Conservation (phyloP, 2,329 filamentous ascomycete species). For the Botryosphaeria dothidea region DNA sequence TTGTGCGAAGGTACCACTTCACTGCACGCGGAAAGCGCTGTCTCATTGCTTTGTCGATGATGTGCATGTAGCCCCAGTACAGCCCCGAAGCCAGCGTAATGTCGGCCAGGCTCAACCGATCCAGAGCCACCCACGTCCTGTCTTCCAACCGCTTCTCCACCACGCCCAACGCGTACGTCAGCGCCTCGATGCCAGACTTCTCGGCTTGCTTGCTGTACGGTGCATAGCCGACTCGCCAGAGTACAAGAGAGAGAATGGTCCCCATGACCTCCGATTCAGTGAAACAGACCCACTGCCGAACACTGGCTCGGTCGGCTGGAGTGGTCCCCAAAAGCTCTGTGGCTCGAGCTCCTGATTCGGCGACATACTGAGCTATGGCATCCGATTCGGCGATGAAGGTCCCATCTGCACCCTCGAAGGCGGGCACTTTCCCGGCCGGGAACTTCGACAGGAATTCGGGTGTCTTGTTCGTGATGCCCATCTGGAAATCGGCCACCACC, state of each 20-base stretch:
- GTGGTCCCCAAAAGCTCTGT: constrained; percentile 48
- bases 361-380: constrained; percentile 51
- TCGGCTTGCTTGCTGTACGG: constrained; percentile 25
- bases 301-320: constrained; percentile 41
- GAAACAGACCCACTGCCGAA: constrained; percentile 47
- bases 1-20: constrained; percentile 26
- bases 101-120: constrained; percentile 27
- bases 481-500: constrained; percentile 40
- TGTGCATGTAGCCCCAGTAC: constrained; percentile 23
- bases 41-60: constrained; percentile 24
- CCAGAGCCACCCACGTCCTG: constrained; percentile 21
- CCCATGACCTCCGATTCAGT: constrained; percentile 23
- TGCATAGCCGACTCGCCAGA: neutral
- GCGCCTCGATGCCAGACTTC: constrained; percentile 18
- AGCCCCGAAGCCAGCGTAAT: constrained; percentile 24
- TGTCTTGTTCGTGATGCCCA: constrained; percentile 44
- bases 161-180: constrained; percentile 20
- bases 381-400: constrained; percentile 47
- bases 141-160: constrained; percentile 23
- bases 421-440: constrained; percentile 54
- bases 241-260: constrained; percentile 16
- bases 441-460: constrained; percentile 53
- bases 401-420: constrained; percentile 50
- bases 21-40: constrained; percentile 22
- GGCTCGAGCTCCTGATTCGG: constrained; percentile 46